Percentiles rank a stretch among this genome's conserved stretches.
phyloP scores from a whole-genome alignment of 2,329 filamentous ascomycete genomes.

The Aspergillus costaricaensis region DNA sequence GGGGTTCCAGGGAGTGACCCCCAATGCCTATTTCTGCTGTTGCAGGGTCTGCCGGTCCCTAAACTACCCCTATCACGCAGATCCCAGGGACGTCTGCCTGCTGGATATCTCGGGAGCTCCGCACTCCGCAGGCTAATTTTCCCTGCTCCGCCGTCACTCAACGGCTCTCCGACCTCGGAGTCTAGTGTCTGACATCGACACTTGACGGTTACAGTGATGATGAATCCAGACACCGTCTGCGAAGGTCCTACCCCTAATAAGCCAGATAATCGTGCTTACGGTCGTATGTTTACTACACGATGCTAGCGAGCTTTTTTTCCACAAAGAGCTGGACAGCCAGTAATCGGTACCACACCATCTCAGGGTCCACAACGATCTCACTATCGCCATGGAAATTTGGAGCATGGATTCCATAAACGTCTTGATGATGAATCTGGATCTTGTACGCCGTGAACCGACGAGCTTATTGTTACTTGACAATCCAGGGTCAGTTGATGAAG shows the following conservation, averaged over 20 bases:
- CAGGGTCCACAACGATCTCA: neutral
- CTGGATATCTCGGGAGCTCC: neutral
- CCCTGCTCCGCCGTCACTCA: constrained; percentile 3
- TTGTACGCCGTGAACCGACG: neutral
- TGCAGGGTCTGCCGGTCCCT: constrained; percentile 8
- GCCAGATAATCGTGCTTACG: neutral
- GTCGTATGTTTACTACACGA: neutral
- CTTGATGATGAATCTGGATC: neutral
- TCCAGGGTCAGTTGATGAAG: neutral
- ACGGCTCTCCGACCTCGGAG: constrained; percentile 18
- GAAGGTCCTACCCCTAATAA: neutral
- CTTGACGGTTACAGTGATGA: neutral
- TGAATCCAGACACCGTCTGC: neutral
- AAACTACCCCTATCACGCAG: constrained; percentile 3
- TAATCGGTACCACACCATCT: neutral
- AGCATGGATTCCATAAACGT: neutral
- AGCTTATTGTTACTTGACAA: neutral
- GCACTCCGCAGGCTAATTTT: neutral
- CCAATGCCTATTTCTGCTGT: neutral
- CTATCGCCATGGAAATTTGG: neutral
- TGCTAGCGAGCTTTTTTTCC: neutral
- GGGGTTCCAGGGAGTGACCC: neutral
- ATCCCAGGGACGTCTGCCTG: constrained; percentile 5
- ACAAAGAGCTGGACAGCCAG: neutral
- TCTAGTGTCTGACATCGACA: constrained; percentile 16